Evolutionary conservation across 2,329 filamentous ascomycete genomes (phyloP).

Genomic region (Cercospora brassicicola): DNA sequence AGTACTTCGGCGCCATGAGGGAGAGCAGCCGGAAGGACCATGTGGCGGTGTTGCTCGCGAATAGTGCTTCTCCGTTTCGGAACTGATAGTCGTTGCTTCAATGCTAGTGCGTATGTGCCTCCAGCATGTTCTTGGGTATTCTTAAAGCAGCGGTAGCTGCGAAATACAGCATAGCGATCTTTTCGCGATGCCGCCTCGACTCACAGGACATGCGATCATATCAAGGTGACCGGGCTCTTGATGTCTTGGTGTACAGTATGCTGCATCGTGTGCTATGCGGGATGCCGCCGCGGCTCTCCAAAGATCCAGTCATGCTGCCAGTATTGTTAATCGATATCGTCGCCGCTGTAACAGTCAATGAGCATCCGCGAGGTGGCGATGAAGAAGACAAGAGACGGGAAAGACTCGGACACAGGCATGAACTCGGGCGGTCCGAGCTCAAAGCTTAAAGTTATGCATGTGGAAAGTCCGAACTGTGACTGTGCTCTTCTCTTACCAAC

Average conservation of each 20-base stretch:
- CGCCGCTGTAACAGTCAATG: neutral
- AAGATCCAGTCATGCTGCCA: neutral
- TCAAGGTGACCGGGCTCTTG: neutral
- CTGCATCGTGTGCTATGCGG: neutral
- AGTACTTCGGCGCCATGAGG: neutral
- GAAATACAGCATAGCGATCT: neutral
- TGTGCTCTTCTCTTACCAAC: neutral
- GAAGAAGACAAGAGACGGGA: neutral
- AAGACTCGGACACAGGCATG: neutral
- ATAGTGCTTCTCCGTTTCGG: neutral
- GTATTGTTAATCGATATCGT: neutral
- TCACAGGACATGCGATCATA: neutral
- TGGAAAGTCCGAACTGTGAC: neutral
- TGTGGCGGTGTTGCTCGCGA: neutral
- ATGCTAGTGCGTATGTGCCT: neutral
- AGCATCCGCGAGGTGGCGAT: neutral
- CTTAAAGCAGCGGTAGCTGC: neutral
- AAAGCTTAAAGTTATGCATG: constrained; percentile 4
- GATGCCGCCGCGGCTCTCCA: neutral
- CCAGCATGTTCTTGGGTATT: neutral
- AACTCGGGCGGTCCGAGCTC: neutral
- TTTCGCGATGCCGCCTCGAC: neutral
- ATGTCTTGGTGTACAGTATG: neutral
- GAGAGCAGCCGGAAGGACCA: neutral
- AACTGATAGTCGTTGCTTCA: neutral